phyloP scores from a whole-genome alignment of 2,329 filamentous ascomycete species.

The Ilyonectria mors-panacis region DNA sequence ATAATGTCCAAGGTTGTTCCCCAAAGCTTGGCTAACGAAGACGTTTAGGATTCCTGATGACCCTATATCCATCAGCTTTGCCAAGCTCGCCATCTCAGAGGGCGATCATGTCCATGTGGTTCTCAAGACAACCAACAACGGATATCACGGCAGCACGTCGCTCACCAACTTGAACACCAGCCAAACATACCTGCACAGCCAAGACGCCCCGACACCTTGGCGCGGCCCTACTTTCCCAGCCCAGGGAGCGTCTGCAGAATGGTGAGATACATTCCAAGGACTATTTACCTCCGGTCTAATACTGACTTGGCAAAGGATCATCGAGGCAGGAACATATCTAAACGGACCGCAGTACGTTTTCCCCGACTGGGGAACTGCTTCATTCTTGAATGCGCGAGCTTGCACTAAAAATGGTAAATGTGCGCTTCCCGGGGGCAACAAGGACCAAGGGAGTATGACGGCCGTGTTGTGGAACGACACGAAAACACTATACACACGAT shows the following conservation, averaged over 20 bases:
- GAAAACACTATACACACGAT: not conserved
- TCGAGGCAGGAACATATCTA: conserved; percentile 18
- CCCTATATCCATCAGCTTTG: not conserved
- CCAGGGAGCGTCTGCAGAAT: not conserved
- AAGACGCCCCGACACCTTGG: not conserved
- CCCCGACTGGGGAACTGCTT: conserved; percentile 13
- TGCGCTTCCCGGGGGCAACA: not conserved
- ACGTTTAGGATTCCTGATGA: not conserved
- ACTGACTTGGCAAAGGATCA: conserved; percentile 12
- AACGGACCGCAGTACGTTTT: conserved; percentile 16
- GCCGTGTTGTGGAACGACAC: conserved; percentile 5
- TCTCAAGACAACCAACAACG: conserved; percentile 11
- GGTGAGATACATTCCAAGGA: not conserved
- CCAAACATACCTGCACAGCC: conserved; percentile 10
- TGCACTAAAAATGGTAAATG: conserved; percentile 8
- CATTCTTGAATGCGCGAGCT: conserved; percentile 7
- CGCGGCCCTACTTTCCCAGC: conserved; percentile 2
- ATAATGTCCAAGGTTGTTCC: not conserved
- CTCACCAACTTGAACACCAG: conserved; percentile 17
- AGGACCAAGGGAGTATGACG: conserved; percentile 1
- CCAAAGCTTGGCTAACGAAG: not conserved
- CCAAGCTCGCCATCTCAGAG: conserved; percentile 2
- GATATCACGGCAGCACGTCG: conserved; percentile 12
- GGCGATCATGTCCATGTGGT: conserved; percentile 13
- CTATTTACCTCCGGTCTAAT: not conserved